These are phyloP conservation scores for Cyclotella cryptica DNA, from an alignment of 108 stramenopile species.

Conservation along the genomic window DNA sequence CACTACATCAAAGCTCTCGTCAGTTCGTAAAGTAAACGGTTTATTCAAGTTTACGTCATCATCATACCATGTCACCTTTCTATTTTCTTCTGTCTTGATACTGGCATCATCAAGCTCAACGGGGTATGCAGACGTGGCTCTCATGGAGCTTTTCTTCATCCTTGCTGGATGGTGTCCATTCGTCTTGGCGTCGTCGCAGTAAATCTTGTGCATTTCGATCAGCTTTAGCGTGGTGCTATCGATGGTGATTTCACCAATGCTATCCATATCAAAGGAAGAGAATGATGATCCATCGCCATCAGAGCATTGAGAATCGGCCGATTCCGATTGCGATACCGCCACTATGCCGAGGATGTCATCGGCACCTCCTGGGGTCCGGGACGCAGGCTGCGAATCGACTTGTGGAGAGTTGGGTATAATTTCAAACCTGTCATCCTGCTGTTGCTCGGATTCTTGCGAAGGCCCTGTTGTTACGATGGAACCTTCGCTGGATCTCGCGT, in stretches of 20 bases:
- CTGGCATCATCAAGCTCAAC: not conserved
- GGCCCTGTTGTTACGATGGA: not conserved
- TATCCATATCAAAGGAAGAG: slow-evolving; percentile 4
- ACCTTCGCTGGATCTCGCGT: not conserved
- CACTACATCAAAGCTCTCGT: slow-evolving; percentile 18
- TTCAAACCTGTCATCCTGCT: slow-evolving; percentile 2
- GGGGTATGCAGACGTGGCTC: not conserved
- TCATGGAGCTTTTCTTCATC: slow-evolving; percentile 15
- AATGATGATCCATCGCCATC: slow-evolving; percentile 15
- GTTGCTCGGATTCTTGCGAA: slow-evolving; percentile 1
- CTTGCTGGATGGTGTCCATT: slow-evolving; percentile 25
- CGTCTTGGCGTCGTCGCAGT: not conserved
- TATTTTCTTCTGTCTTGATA: not conserved
- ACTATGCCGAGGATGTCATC: slow-evolving; percentile 5
- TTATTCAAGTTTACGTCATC: slow-evolving; percentile 18
- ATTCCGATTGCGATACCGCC: not conserved
- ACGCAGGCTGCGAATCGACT: not conserved
- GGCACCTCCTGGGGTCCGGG: not conserved
- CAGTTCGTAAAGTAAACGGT: slow-evolving; percentile 29
- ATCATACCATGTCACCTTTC: slow-evolving; percentile 32
- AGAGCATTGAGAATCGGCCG: not conserved
- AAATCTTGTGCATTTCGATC: slow-evolving; percentile 14
- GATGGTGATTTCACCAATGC: slow-evolving; percentile 10
- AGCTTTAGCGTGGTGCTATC: slow-evolving; percentile 10
- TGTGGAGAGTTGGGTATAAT: not conserved